phyloP scores from a whole-genome alignment of 768 basidiomycete genomes.

The Leucocoprinus leucothites region DNA sequence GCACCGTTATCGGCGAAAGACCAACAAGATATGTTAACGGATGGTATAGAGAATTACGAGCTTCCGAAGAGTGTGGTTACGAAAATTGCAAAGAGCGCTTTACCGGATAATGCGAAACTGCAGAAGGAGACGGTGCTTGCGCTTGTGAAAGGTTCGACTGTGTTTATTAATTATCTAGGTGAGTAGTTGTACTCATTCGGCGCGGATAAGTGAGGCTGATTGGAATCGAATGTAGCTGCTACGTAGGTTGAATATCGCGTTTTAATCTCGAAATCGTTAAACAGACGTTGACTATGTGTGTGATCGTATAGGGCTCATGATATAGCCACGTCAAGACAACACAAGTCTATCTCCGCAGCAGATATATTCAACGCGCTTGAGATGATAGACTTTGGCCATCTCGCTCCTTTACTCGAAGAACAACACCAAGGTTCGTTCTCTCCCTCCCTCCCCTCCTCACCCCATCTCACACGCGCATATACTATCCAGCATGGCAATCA shows the following conservation, averaged over 20 bases:
- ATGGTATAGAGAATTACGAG: slow-evolving; percentile 88
- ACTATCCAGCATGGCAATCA: slow-evolving; percentile 58
- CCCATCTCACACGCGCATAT: neutral
- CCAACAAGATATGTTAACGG: slow-evolving; percentile 77
- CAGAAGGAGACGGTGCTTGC: slow-evolving; percentile 89
- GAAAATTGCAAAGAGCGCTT: slow-evolving; percentile 82
- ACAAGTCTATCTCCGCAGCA: slow-evolving; percentile 85
- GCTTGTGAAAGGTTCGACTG: slow-evolving; percentile 84
- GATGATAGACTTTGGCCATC: slow-evolving; percentile 70
- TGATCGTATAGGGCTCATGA: slow-evolving; percentile 69
- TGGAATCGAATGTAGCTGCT: slow-evolving; percentile 32
- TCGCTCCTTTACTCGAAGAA: slow-evolving; percentile 56
- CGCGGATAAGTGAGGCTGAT: too few species aligned
- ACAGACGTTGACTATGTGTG: neutral
- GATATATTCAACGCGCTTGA: slow-evolving; percentile 89
- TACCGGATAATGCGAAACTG: slow-evolving; percentile 82
- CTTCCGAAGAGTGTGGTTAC: slow-evolving; percentile 81
- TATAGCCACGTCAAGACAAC: slow-evolving; percentile 77
- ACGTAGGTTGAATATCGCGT: slow-evolving; percentile 33
- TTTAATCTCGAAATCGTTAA: neutral
- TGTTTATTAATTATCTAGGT: slow-evolving; percentile 95
- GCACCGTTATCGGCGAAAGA: slow-evolving; percentile 65
- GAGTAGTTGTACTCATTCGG: slow-evolving; percentile 23
- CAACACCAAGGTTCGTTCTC: slow-evolving; percentile 58
- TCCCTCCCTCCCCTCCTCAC: slow-evolving; percentile 4